Evolutionary conservation across 2,329 filamentous ascomycete genomes (phyloP).

Genomic region (Trichoderma oligosporum): DNA sequence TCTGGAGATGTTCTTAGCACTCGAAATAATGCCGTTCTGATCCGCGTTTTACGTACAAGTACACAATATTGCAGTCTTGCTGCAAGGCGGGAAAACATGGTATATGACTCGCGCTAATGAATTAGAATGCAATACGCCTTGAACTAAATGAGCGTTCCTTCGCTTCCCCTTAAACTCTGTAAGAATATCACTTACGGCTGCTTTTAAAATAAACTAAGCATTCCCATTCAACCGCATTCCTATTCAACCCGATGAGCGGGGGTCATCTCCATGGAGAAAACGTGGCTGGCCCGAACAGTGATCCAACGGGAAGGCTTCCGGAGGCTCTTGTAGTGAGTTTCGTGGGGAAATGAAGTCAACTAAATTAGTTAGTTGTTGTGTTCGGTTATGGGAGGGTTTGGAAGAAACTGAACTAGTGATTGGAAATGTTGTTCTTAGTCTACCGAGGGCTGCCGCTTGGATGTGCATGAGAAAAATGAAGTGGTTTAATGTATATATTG

Average conservation of each 20-base stretch:
- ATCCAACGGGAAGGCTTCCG: constrained; percentile 15
- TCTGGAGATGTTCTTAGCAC: background rate
- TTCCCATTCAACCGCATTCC: too few relatives aligned
- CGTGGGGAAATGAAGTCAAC: background rate
- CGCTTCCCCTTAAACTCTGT: background rate
- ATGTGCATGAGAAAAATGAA: background rate
- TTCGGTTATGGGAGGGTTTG: background rate
- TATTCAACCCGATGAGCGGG: constrained; percentile 6
- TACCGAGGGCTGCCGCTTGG: background rate
- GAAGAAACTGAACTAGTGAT: background rate
- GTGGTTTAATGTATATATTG: constrained; percentile 1
- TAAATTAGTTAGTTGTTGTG: background rate
- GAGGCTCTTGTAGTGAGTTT: background rate
- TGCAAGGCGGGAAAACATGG: background rate
- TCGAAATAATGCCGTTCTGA: background rate
- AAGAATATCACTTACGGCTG: background rate
- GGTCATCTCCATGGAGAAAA: background rate
- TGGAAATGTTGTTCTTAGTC: background rate
- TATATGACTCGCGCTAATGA: constrained; percentile 11
- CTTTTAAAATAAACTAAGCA: too few relatives aligned
- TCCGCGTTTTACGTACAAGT: background rate
- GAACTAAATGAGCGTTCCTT: background rate
- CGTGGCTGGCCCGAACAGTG: background rate
- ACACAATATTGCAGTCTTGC: too few relatives aligned
- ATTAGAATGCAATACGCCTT: constrained; percentile 3